Conservation (phyloP, 495 filamentous ascomycete species). For the Echria macrotheca region DNA sequence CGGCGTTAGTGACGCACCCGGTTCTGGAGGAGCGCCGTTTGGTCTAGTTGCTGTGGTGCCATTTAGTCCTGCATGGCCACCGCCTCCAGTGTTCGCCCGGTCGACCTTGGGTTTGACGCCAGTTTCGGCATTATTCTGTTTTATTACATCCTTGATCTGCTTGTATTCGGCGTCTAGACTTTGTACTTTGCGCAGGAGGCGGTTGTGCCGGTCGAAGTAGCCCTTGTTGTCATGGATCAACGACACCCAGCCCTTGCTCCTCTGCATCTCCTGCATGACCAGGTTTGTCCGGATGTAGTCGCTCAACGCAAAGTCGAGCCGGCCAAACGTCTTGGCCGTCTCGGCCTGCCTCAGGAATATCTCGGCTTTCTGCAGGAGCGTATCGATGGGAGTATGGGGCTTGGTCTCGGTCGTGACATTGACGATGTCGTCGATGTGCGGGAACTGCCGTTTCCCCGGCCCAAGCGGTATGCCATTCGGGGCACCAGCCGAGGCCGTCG, state of each 20-base stretch:
- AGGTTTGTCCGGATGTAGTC: conserved; percentile 78
- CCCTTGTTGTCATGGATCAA: conserved; percentile 21
- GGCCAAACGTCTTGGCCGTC: conserved; percentile 45
- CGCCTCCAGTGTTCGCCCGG: conserved; percentile 4
- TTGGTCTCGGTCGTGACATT: conserved; percentile 40
- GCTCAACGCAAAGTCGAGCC: conserved; percentile 46
- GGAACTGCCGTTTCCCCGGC: conserved; percentile 42
- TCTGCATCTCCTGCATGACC: conserved; percentile 60
- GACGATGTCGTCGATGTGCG: conserved; percentile 72
- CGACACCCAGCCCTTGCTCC: conserved; percentile 34
- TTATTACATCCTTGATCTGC: conserved; percentile 60
- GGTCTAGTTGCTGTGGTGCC: background rate
- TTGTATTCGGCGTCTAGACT: conserved; percentile 43
- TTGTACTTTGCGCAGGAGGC: too few relatives aligned
- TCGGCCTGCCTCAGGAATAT: conserved; percentile 45
- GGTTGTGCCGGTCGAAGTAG: conserved; percentile 37
- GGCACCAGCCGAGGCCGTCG: conserved; percentile 3
- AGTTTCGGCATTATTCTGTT: conserved; percentile 56
- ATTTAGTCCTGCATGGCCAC: background rate
- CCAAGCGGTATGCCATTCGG: conserved; percentile 5
- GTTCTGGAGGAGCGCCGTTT: conserved; percentile 11
- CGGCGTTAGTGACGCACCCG: conserved; percentile 8
- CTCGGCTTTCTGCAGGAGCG: conserved; percentile 46
- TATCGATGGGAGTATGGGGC: conserved; percentile 41
- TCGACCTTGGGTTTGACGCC: conserved; percentile 37